Evolutionary conservation across 2,329 filamentous ascomycete genomes (phyloP).

Genomic region (Trichoderma polysporum): DNA sequence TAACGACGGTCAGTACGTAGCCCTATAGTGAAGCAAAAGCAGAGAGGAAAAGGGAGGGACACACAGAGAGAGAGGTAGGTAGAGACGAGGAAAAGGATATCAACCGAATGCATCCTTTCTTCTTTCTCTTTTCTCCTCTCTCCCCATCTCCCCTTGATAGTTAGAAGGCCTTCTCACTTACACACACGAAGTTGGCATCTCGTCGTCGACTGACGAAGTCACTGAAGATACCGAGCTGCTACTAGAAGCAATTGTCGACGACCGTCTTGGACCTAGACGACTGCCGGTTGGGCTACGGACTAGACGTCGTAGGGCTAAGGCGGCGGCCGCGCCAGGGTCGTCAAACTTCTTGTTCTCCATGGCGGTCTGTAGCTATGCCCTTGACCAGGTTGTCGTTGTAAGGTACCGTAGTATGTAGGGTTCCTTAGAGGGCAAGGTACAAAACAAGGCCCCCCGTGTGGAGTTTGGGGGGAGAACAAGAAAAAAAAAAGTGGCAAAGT

Average conservation of each 20-base stretch:
- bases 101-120: neutral
- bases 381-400: conserved; percentile 1
- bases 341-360: conserved; percentile 38
- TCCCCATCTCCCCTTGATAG: neutral
- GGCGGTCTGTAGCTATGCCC: conserved; percentile 16
- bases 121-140: neutral
- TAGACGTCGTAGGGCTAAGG: conserved; percentile 36
- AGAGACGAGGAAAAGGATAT: neutral
- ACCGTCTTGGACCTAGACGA: conserved; percentile 34
- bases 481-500: neutral
- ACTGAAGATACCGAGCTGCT: conserved; percentile 27
- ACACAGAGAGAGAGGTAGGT: neutral
- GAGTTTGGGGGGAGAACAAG: neutral
- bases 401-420: neutral
- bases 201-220: conserved; percentile 26
- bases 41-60: neutral
- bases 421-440: neutral
- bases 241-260: conserved; percentile 31
- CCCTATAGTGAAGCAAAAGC: neutral
- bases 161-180: conserved; percentile 29
- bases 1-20: neutral
- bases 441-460: conserved; percentile 3
- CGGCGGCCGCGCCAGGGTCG: conserved; percentile 29
- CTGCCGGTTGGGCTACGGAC: conserved; percentile 33
- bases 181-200: conserved; percentile 34